These are phyloP conservation scores for Bisporella sp. DNA, from an alignment of 2,329 filamentous ascomycete species.

Conservation along the genomic window DNA sequence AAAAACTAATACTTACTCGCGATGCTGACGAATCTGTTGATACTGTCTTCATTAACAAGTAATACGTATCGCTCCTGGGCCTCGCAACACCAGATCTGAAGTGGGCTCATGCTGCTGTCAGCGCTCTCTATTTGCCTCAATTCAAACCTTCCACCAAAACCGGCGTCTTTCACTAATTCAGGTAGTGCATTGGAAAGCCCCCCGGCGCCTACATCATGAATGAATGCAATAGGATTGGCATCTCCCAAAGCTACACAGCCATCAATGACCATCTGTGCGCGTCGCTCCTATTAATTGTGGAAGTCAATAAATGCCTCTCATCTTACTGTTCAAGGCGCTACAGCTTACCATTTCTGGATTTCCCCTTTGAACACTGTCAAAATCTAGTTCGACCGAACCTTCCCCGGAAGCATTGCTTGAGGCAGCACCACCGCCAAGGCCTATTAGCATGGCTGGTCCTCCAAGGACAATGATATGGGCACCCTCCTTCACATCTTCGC, in stretches of 20 bases:
- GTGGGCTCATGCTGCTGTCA: conserved; percentile 85
- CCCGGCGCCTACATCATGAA: conserved; percentile 95
- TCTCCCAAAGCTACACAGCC: conserved; percentile 79
- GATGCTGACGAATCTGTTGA: conserved; percentile 68
- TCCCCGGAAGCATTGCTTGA: conserved; percentile 86
- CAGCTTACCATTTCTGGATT: conserved; percentile 75
- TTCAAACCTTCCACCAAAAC: conserved; percentile 85
- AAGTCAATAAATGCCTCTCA: too few relatives aligned
- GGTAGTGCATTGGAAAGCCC: conserved; percentile 78
- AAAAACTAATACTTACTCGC: conserved; percentile 37
- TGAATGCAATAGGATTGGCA: conserved; percentile 88
- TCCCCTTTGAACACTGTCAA: conserved; percentile 92
- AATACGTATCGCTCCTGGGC: conserved; percentile 95
- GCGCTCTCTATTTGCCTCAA: conserved; percentile 89
- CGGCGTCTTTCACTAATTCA: conserved; percentile 86
- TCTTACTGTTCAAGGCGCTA: too few relatives aligned
- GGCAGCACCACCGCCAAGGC: conserved; percentile 88
- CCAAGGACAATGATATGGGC: conserved; percentile 89
- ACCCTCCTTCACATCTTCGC: conserved; percentile 72
- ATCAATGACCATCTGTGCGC: conserved; percentile 98
- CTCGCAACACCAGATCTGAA: conserved; percentile 98
- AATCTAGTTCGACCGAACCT: conserved; percentile 86
- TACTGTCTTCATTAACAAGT: conserved; percentile 71
- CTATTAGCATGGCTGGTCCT: conserved; percentile 95
- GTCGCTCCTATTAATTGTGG: conserved; percentile 43